A percentile compares a stretch with the other conserved stretches of the same genome.
These are phyloP conservation scores for Chrysanthemum lavandulifolium DNA, from an alignment of 129 eudicot species.

Conservation along the genomic window DNA sequence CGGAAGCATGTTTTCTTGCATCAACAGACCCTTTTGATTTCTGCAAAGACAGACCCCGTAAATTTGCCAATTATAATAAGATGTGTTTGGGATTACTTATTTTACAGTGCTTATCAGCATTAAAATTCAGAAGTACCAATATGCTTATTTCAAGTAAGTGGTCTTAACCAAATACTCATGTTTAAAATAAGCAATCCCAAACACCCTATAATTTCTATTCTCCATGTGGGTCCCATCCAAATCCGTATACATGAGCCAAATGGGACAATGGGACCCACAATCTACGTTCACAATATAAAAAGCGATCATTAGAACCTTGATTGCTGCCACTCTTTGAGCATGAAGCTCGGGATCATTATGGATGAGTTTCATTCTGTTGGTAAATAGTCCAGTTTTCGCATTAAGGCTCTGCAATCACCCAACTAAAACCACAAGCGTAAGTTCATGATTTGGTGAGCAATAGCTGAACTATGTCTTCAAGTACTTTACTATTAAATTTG, in stretches of 20 bases:
- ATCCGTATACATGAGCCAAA: too few species aligned
- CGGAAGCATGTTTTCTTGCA: slow-evolving; percentile 87
- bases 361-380: slow-evolving; percentile 93
- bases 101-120: too few species aligned
- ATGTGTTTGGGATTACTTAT: too few species aligned
- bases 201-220: background rate
- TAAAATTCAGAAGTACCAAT: too few species aligned
- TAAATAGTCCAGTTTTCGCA: slow-evolving; percentile 89
- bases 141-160: too few species aligned
- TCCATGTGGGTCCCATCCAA: slow-evolving; percentile 5
- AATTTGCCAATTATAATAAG: too few species aligned
- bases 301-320: slow-evolving; percentile 53
- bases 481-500: slow-evolving; percentile 3
- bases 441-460: slow-evolving; percentile 29
- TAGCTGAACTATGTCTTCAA: background rate
- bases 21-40: slow-evolving; percentile 77
- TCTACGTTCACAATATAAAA: background rate
- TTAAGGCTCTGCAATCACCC: slow-evolving; percentile 97
- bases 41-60: slow-evolving; percentile 32
- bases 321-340: slow-evolving; percentile 92
- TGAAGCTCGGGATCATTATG: slow-evolving; percentile 79
- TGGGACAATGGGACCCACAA: background rate
- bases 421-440: slow-evolving; percentile 68
- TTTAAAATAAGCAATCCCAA: too few species aligned
- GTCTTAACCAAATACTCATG: too few species aligned